These are phyloP conservation scores for Scutellaria barbata DNA, from an alignment of 257 asterid genomes.

Conservation along the genomic window DNA sequence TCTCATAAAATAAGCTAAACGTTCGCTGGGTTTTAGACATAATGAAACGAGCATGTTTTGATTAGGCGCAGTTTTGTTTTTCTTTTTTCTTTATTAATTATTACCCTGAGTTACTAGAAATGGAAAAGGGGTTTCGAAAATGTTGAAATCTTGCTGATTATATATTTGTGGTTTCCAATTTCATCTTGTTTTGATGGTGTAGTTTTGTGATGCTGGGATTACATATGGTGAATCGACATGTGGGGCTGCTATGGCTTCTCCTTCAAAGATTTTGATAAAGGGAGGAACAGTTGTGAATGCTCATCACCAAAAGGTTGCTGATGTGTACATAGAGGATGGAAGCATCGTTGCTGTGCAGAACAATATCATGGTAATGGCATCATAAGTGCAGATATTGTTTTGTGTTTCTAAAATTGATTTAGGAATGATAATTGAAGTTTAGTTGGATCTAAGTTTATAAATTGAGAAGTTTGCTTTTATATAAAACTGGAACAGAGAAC, in stretches of 20 bases:
- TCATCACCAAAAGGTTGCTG: slow-evolving; percentile 82
- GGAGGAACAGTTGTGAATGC: slow-evolving; percentile 97
- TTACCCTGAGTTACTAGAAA: background rate
- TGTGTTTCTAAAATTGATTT: slow-evolving; percentile 12
- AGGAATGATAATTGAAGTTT: slow-evolving; percentile 23
- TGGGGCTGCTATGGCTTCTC: slow-evolving; percentile 42
- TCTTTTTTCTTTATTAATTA: background rate
- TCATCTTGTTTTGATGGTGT: slow-evolving; percentile 3
- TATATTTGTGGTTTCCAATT: background rate
- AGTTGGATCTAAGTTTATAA: slow-evolving; percentile 9
- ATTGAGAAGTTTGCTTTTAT: slow-evolving; percentile 11
- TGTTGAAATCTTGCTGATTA: background rate
- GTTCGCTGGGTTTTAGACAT: slow-evolving; percentile 1
- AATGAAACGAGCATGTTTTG: background rate
- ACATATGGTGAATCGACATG: slow-evolving; percentile 52
- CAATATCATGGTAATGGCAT: slow-evolving; percentile 59
- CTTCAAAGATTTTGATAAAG: slow-evolving; percentile 76
- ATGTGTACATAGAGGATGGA: slow-evolving; percentile 88
- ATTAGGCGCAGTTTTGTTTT: background rate
- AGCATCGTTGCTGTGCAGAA: slow-evolving; percentile 64
- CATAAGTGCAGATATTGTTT: background rate
- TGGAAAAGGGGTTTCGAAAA: background rate
- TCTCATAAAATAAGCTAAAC: background rate
- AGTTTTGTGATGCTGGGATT: slow-evolving; percentile 68
- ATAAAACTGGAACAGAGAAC: background rate